phyloP scores from a whole-genome alignment of 2,329 filamentous ascomycete species.

The Colletotrichum aenigma region DNA sequence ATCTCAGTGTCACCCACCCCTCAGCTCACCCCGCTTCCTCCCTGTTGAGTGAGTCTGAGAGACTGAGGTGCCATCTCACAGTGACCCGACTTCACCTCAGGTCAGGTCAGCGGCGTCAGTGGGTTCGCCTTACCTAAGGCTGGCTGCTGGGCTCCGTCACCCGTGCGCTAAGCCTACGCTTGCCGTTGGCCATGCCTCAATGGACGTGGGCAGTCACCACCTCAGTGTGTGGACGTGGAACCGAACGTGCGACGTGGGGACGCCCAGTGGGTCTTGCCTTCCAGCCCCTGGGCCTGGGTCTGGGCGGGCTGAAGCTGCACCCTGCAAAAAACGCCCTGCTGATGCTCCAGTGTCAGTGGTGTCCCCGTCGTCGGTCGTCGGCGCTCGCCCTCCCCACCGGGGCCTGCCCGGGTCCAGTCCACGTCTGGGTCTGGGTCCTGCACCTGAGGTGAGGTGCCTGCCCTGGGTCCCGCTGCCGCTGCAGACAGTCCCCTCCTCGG shows the following conservation, averaged over 20 bases:
- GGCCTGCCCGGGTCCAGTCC: background rate
- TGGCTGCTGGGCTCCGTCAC: background rate
- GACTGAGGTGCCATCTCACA: background rate
- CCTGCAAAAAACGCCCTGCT: background rate
- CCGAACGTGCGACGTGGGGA: background rate
- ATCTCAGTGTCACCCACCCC: slow-evolving; percentile 3
- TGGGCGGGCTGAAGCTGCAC: background rate
- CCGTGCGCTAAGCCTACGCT: background rate
- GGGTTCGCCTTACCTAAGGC: slow-evolving; percentile 6
- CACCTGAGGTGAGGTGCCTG: background rate
- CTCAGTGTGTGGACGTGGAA: background rate
- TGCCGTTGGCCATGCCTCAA: background rate
- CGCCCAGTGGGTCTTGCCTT: background rate
- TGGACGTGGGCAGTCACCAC: background rate
- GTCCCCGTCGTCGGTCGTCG: background rate
- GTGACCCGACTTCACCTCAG: background rate
- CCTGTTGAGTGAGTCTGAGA: background rate
- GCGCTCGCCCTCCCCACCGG: background rate
- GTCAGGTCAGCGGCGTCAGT: background rate
- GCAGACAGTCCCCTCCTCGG: background rate
- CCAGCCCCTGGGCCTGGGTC: background rate
- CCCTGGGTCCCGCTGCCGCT: background rate
- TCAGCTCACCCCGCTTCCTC: background rate
- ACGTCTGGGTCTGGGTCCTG: background rate
- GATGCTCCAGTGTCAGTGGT: background rate